Conservation (phyloP, 257 asterid species). For the Parsonsia alboflavescens region DNA sequence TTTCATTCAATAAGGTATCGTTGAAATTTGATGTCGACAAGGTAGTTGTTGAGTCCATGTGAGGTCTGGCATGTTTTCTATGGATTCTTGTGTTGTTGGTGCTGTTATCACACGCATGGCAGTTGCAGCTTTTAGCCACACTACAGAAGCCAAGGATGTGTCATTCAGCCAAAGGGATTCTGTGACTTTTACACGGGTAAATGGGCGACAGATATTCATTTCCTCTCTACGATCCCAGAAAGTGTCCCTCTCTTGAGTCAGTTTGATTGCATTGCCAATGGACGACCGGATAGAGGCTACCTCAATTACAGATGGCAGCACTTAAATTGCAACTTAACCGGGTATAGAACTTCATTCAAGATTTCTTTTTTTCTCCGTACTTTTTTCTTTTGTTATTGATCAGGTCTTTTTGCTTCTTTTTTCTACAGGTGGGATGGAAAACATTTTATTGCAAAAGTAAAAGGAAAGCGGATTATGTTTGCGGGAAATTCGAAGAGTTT, state of each 20-base stretch:
- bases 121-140: not conserved
- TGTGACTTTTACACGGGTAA: slow-evolving; percentile 23
- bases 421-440: slow-evolving; percentile 20
- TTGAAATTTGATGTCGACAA: not conserved
- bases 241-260: slow-evolving; percentile 22
- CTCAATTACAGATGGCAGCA: slow-evolving; percentile 31
- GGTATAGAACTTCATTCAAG: slow-evolving; percentile 4
- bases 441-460: slow-evolving; percentile 10
- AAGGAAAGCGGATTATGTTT: slow-evolving; percentile 24
- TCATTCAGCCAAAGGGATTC: not conserved
- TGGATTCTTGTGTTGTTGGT: not conserved
- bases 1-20: not conserved
- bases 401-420: not conserved
- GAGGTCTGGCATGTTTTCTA: not conserved
- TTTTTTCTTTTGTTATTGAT: not conserved
- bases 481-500: slow-evolving; percentile 33
- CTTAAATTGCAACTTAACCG: slow-evolving; percentile 17
- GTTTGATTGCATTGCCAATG: slow-evolving; percentile 27
- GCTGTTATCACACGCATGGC: not conserved
- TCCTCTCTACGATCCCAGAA: slow-evolving; percentile 23
- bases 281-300: slow-evolving; percentile 23
- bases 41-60: not conserved
- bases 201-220: slow-evolving; percentile 27
- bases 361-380: not conserved
- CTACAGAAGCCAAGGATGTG: not conserved